phyloP scores from a whole-genome alignment of 257 asterid genomes.

The Solanum sitiens region DNA sequence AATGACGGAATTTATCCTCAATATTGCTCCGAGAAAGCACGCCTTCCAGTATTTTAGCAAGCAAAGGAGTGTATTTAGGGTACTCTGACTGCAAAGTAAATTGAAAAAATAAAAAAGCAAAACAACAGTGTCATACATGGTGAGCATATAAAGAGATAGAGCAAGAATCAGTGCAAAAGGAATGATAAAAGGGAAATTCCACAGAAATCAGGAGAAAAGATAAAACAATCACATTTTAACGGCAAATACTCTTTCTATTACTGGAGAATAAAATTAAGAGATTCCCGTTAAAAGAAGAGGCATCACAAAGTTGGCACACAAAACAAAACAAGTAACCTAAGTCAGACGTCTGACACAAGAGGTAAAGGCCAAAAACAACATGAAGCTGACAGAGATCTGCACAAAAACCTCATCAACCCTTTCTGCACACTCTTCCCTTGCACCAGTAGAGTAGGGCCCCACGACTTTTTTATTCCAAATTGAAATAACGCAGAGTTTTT shows the following conservation, averaged over 20 bases:
- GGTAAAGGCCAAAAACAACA: not conserved
- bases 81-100: conserved; percentile 59
- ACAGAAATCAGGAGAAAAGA: not conserved
- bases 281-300: not conserved
- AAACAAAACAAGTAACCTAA: not conserved
- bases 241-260: not conserved
- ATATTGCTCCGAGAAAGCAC: conserved; percentile 43
- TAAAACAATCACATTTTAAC: not conserved
- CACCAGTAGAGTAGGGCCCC: not conserved
- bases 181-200: not conserved
- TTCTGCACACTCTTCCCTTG: not conserved
- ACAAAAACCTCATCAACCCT: not conserved
- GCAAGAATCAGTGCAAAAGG: not conserved
- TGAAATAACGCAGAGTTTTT: not conserved
- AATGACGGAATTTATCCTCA: conserved; percentile 55
- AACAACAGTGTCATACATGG: not conserved
- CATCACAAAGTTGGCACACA: not conserved
- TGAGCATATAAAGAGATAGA: not conserved
- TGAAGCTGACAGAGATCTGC: not conserved
- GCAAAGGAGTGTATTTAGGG: conserved; percentile 84
- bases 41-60: conserved; percentile 82
- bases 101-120: not conserved
- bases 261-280: not conserved
- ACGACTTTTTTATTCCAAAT: not conserved
- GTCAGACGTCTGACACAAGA: not conserved